Evolutionary conservation across 2,329 filamentous ascomycete species (phyloP), one percentile per base, ranked within the genome.

Genomic region (Juglanconis sp.): DNA sequence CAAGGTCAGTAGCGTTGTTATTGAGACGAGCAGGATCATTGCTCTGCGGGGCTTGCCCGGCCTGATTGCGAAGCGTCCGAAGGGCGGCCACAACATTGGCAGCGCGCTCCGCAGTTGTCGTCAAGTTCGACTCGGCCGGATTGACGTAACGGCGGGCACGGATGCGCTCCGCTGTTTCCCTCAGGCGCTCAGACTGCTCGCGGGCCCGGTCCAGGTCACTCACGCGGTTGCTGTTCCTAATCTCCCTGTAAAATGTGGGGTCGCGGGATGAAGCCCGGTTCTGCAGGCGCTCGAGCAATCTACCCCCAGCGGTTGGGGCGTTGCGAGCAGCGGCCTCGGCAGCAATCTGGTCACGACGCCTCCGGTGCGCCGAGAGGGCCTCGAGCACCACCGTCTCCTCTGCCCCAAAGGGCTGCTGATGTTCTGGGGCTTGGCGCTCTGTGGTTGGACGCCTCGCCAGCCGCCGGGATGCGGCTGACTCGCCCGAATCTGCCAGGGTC

Each of bases 301-400:
- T 57, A 30, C 49, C 54, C 42, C 44, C 40, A 2, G 46, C 40
- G 13, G 51, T 53, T 31, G 55, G 31, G 32, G 47, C 30, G 51
- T 40, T 59, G 44, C 56, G 63, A 5, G 53, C 17, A 31, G 59
- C 59, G 8, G 24, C 46, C 46, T 48, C 46, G 24, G 46, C 46
- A 34, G 58, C 62, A 9, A 48, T 79, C 68, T 74, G 71, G 57
- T 83, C 81, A 47, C 80, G 75, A 17, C 80, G 77, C 31, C 81
- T 77, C 38, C 84, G 79, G 55, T 82, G 79, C 35, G 77, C 76
- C 62, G 84, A 79, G 34, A 85, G 76, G 3, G 83, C 82, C 61
- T 86, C 82, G 3, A 87, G 71, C 1, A 86, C 81, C 49, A 80
- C 70, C 2, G 80, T 81, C 65, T 87, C 85, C 53, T 84, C 81